Conservation (phyloP, 371 early-diverging fungal genomes). For the Mucor saturninus region DNA sequence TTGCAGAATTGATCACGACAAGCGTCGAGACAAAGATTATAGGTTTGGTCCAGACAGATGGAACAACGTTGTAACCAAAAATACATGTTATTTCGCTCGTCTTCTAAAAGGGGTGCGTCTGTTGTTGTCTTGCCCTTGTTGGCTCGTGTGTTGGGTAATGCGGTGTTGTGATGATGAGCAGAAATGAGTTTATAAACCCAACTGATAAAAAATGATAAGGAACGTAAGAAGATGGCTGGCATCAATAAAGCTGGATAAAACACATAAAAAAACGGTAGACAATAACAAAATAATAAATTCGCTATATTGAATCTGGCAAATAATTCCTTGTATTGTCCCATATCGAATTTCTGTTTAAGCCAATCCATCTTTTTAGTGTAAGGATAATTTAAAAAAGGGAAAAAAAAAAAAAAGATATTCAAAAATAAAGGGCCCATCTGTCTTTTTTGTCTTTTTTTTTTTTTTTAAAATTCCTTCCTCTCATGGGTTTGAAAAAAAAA, state of each 20-base stretch:
- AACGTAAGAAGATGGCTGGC: slow-evolving; percentile 54
- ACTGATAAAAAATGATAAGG: slow-evolving; percentile 43
- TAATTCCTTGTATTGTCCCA: slow-evolving; percentile 25
- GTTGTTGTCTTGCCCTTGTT: slow-evolving; percentile 12
- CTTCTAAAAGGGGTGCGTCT: slow-evolving; percentile 18
- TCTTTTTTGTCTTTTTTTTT: not conserved
- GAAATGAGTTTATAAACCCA: slow-evolving; percentile 39
- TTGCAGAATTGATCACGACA: slow-evolving; percentile 74
- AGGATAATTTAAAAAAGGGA: not conserved
- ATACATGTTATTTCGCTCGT: slow-evolving; percentile 56
- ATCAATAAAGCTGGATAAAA: slow-evolving; percentile 52
- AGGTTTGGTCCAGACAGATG: slow-evolving; percentile 68
- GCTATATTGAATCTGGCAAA: slow-evolving; percentile 50
- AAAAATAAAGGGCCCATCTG: no score
- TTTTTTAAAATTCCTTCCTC: not conserved
- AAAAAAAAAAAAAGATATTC: not conserved
- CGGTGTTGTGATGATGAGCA: slow-evolving; percentile 37
- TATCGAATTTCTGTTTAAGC: not conserved
- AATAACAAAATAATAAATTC: slow-evolving; percentile 54
- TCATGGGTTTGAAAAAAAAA: not conserved
- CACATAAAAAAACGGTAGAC: slow-evolving; percentile 53
- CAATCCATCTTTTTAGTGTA: not conserved
- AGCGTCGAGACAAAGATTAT: slow-evolving; percentile 62
- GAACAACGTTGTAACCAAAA: slow-evolving; percentile 70
- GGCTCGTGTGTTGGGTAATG: slow-evolving; percentile 7